Percentiles rank a stretch among this genome's conserved stretches.
Evolutionary conservation across 2,329 filamentous ascomycete genomes (phyloP).

Genomic region (Tetracladium maxilliforme): DNA sequence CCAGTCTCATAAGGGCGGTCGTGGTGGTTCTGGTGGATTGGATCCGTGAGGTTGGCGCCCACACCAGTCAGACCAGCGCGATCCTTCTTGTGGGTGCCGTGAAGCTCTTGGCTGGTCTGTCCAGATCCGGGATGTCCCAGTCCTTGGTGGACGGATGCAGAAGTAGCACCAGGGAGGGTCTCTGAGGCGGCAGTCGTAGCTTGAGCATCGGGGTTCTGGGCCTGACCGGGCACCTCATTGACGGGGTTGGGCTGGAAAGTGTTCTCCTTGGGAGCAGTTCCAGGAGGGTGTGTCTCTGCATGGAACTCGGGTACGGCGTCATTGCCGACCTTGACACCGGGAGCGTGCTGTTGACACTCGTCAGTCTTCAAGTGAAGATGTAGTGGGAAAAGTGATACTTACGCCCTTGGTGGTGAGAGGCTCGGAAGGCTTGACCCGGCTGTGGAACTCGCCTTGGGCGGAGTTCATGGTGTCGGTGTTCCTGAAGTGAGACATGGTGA

Average conservation of each 20-base stretch:
- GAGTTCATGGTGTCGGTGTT: slow-evolving; percentile 38
- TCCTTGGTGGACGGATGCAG: slow-evolving; percentile 24
- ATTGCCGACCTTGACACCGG: slow-evolving; percentile 43
- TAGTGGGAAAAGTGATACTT: slow-evolving; percentile 23
- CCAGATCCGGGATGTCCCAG: slow-evolving; percentile 27
- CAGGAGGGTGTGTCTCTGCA: slow-evolving; percentile 42
- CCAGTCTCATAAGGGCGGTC: no score
- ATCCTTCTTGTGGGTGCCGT: slow-evolving; percentile 22
- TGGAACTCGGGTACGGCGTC: slow-evolving; percentile 48
- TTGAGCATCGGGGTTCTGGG: slow-evolving; percentile 12
- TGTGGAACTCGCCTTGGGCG: slow-evolving; percentile 40
- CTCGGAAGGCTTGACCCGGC: slow-evolving; percentile 30
- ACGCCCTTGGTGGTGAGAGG: slow-evolving; percentile 39
- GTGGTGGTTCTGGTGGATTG: no score
- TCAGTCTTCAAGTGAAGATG: slow-evolving; percentile 19
- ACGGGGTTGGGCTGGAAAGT: slow-evolving; percentile 23
- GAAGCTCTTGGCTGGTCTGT: slow-evolving; percentile 23
- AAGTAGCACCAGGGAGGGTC: slow-evolving; percentile 27
- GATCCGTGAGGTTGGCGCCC: no score
- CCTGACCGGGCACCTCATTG: slow-evolving; percentile 19
- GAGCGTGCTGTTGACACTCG: slow-evolving; percentile 37
- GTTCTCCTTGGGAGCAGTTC: slow-evolving; percentile 39
- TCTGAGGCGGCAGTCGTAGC: slow-evolving; percentile 16
- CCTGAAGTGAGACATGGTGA: slow-evolving; percentile 24
- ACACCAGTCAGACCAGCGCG: slow-evolving; percentile 22